Conservation (phyloP, 345 rosid genomes). For the Camelina hispida region DNA sequence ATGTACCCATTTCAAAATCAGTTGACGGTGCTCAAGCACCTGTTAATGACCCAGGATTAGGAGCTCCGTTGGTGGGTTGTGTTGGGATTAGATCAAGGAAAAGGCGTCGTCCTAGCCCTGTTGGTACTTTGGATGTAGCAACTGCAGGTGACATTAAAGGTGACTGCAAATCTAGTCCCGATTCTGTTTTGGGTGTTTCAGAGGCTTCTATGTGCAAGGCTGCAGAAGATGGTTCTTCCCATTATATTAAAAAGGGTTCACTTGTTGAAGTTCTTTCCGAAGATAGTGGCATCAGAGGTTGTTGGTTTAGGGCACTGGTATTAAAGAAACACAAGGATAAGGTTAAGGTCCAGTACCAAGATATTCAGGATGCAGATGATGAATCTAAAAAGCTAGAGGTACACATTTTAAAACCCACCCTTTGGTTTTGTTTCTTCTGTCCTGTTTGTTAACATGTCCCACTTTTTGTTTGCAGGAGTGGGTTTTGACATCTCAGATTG, state of each 20-base stretch:
- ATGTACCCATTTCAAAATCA: slow-evolving; percentile 38
- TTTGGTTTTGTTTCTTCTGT: slow-evolving; percentile 17
- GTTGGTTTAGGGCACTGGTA: slow-evolving; percentile 78
- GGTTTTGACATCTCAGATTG: slow-evolving; percentile 64
- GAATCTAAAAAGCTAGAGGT: slow-evolving; percentile 76
- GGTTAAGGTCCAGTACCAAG: slow-evolving; percentile 82
- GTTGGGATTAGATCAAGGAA: slow-evolving; percentile 53
- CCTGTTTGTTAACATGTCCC: slow-evolving; percentile 17
- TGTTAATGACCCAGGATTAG: slow-evolving; percentile 30
- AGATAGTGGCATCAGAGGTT: slow-evolving; percentile 88
- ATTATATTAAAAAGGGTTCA: slow-evolving; percentile 57
- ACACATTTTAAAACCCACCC: background rate
- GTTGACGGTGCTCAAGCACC: slow-evolving; percentile 34
- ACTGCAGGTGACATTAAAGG: slow-evolving; percentile 30
- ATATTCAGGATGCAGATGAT: slow-evolving; percentile 67
- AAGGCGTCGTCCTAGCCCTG: slow-evolving; percentile 46
- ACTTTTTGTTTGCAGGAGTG: slow-evolving; percentile 62
- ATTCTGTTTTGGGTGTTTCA: slow-evolving; percentile 33
- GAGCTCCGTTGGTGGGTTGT: slow-evolving; percentile 41
- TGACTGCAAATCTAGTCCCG: slow-evolving; percentile 41
- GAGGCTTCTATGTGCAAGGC: slow-evolving; percentile 29
- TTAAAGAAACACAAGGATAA: slow-evolving; percentile 64
- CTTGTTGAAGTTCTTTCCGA: slow-evolving; percentile 74
- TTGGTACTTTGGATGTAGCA: slow-evolving; percentile 23
- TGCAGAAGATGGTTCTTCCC: slow-evolving; percentile 32